phyloP scores from a whole-genome alignment of 192 early-diverging fungal species.

The Coemansia javaensis region DNA sequence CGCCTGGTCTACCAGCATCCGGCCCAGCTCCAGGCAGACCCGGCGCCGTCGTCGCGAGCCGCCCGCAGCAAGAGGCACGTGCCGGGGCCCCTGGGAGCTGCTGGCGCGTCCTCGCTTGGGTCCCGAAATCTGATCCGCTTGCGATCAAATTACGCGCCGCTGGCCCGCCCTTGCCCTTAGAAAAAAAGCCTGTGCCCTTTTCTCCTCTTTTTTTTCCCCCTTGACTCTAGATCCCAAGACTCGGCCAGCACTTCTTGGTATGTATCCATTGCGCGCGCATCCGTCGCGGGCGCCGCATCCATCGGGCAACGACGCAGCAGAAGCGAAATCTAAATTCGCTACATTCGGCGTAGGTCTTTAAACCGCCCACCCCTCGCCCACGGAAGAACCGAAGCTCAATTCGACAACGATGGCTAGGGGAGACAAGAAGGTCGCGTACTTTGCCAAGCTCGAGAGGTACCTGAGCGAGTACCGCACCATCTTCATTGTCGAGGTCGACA shows the following conservation, averaged over 20 bases:
- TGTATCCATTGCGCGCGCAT: background rate
- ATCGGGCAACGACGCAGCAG: background rate
- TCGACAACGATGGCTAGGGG: constrained; percentile 44
- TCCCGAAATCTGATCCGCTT: too few species aligned
- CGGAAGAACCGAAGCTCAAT: constrained; percentile 3
- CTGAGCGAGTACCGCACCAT: constrained; percentile 92
- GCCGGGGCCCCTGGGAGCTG: too few species aligned
- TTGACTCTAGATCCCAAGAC: too few species aligned
- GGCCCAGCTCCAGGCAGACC: too few species aligned
- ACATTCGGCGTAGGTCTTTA: constrained; percentile 28
- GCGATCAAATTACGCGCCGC: too few species aligned
- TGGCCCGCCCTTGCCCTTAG: too few species aligned
- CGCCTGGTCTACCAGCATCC: too few species aligned
- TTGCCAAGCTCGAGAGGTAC: constrained; percentile 82
- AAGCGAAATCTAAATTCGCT: background rate
- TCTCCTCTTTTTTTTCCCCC: too few species aligned
- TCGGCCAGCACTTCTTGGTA: constrained; percentile 1
- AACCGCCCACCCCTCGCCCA: constrained; percentile 40
- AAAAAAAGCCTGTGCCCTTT: too few species aligned
- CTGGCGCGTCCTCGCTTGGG: too few species aligned
- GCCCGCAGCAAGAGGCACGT: too few species aligned
- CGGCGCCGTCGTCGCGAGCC: too few species aligned
- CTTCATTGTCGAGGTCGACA: constrained; percentile 99
- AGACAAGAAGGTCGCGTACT: constrained; percentile 94
- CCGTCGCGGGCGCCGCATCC: background rate